Base-by-base conservation (phyloP, 1,284 basidiomycete genomes). In the Sporisorium iseilematis-ciliati region DNA sequence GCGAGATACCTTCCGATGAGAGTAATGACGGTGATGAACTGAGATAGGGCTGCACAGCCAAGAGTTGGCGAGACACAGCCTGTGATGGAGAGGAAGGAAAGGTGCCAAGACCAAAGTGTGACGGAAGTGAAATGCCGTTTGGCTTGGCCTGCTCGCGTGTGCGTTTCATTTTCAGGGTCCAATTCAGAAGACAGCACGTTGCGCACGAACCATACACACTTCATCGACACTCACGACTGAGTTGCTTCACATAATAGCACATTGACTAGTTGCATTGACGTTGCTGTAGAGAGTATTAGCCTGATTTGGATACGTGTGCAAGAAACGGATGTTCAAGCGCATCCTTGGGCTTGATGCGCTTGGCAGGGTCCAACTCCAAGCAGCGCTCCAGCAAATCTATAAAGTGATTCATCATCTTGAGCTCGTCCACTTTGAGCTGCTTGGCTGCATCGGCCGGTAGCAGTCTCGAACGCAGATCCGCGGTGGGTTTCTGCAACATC, bases 371-470 rank as follows among this genome's bases (percentile, higher is more conserved):
- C n/a, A 99, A 88, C 46, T 91, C 89, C 40, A 98, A 88, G 84
- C 94, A 97, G 84, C 92, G 95, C 80, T 97, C 94, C 60, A 99
- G 86, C 54, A 99, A 86, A 84, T 99, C 96, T 48, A 97, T 89
- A 82, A 99, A 97, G 14, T 90, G 90, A 51, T 89, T 86, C n/a
- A 97, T 82, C 77, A 93, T 85, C 86, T 93, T 94, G 78, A 89
- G 89, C 86, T 99, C 96, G 57, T 95, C 94, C 73, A 94, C 93
- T 78, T 91, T 91, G 86, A 95, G 88, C 86, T 92, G 92, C 63
- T 87, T 86, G 45, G 87, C 86, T 29, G 90, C 89, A 4, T 91
- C 90, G 0, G 91, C 88, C 0, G 95, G 93, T 87, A 97, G 90
- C 38, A 99, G 86, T 33, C 95, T 89, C 5, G 92, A 88, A 23